Evolutionary conservation across 345 rosid species (phyloP), one percentile per base, ranked within the genome.

Genomic region (Luvunga scandens): DNA sequence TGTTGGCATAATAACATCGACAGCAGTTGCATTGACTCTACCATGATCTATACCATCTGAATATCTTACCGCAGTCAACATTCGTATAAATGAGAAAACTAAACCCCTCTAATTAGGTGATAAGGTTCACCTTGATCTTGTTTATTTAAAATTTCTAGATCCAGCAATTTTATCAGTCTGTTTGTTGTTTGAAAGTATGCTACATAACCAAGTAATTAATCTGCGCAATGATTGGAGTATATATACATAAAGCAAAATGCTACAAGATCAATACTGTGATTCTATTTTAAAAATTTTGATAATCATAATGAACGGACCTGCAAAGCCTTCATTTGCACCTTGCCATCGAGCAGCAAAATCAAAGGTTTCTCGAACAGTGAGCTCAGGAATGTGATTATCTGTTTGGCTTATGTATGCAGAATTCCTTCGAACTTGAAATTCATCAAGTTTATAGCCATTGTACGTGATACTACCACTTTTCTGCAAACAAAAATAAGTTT

Each of bases 291-390:
- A 62, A 55, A 3, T 55, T 71, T 9, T 16, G 42, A 42, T 45
- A 22, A 61, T 53, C 24, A 33, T 67, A 73, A 61, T 6, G 34
- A 79, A 79, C 80, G 5, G 78, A 91, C 98, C 98, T 88, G 91
- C 94, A 83, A 91, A 91, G 73, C 90, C 90, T 80, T 91, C 92
- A 63, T 84, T 93, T 80, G 95, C 93, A 24, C 98, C 98, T 80
- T 95, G 95, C 80, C 93, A 95, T 80, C 95, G 83, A 59, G 98
- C 98, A 61, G 97, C 98, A 78, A 93, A 95, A 90, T 95, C 98
- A 24, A 95, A 85, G 9, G 98, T 95, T 86, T 95, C 98, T 62
- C 97, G 88, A n/a, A 95, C 98, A 57, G 97, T 95, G 64, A 92
- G 88, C 80, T 95, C 98, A 9, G 92, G 93, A 73, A 92, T 89